Evolutionary conservation across 192 early-diverging fungal species (phyloP), one percentile per base, ranked within the genome.

Genomic region (Umbelopsis sp.): DNA sequence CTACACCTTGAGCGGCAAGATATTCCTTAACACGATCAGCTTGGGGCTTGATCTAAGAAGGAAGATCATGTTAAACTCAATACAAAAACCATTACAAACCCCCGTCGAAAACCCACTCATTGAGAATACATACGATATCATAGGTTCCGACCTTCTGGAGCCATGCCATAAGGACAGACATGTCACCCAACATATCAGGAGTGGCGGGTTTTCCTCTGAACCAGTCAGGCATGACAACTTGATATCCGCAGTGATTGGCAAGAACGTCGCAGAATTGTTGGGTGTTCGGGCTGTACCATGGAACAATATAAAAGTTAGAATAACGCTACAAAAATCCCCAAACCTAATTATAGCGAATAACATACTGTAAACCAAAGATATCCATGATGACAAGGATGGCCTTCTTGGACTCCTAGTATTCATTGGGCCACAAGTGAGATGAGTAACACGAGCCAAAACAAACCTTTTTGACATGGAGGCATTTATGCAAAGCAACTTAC

Each of bases 341-440:
- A 25, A 26, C 49, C 11, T 9, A 21, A 43, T 32, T 38, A 51
- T 43, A 34, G n/a, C n/a, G n/a, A 68, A 41, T 51, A 25, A 71
- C 77, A 70, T 74, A 78, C 71, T 85, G 82, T 56, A 81, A 81
- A 0, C 82, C 88, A 75, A 91, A 93, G 65, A 93, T 81, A 66
- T 93, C 91, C 66, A 91, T 91, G 76, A 87, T 84, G 71, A 86
- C 77, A 4, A 93, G 47, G 66, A 93, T 68, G n/a, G 81, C 88
- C 14, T 86, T 85, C 82, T 87, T 83, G 31, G 90, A 77, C 32
- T 78, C 76, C 74, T 81, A 21, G 44, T 24, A 31, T 43, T 8
- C 12, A 45, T 22, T 9, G 65, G 41, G 31, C 29, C 34, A 72
- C 22, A 8, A 25, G 53, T 49, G 12, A 74, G 26, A 9, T 17